Base-by-base conservation (phyloP, 192 early-diverging fungal species). In the Coemansia sp. region DNA sequence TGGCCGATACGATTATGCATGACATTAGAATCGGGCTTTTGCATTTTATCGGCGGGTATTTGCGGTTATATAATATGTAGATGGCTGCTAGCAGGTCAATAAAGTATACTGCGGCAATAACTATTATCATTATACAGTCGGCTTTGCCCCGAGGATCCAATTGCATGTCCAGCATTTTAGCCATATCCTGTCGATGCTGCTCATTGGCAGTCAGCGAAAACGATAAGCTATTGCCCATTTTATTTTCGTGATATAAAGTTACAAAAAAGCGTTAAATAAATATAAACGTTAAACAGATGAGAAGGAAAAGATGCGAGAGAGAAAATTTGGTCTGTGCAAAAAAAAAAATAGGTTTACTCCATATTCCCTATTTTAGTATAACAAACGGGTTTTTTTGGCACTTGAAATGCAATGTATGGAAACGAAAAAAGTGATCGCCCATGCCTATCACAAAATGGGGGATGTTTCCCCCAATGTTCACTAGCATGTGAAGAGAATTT, bases 31-130 rank as follows among this genome's bases (percentile, higher is more conserved):
- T 3, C 10, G 67, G 63, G 50, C 59, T 77, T 37, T 77, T 77
- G 45, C 61, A 64, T 35, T 66, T 65, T 1, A 77, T 55, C 41
- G 73, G 73, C 36, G 73, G 59, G 43, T 77, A 77, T 19, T 42
- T 58, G 20, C 59, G 54, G 53, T 77, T 69, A 43, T 43, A 57
- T 21, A 77, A 11, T 43, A 69, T 16, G 36, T 40, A 77, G 6
- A 40, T 18, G 5, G 53, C 59, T 0, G 60, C 66, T 16, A 65
- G 8, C 26, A 65, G 36, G 43, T 70, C 56, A 1, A 70, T 35
- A 0, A 20, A 45, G 39, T 66, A 71, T 9, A 71, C 31, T 0
- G 30, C 8, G 1, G 57, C 41, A 2, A 64, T 52, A 12, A 55
- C 38, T 0, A 61, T 55, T 0, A 68, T 41, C 57, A 68, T 53